phyloP scores from a whole-genome alignment of 352 stramenopile species.

The Globisporangium canariense region DNA sequence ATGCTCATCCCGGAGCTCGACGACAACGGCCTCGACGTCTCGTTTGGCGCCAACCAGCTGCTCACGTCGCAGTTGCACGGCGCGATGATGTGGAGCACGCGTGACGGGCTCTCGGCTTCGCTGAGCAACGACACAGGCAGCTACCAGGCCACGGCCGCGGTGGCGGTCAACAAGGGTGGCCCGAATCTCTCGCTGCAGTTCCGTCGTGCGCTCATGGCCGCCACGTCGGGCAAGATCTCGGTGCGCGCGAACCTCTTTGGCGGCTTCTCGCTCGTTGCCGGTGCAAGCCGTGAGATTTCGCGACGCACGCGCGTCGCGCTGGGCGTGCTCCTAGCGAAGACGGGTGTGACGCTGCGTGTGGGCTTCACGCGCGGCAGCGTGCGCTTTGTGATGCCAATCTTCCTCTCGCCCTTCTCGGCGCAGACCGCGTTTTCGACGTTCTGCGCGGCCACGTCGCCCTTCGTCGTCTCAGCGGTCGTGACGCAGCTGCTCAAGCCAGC shows the following conservation, averaged over 20 bases:
- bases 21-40: slow-evolving; percentile 68
- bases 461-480: slow-evolving; percentile 60
- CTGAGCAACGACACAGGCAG: slow-evolving; percentile 42
- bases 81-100: slow-evolving; percentile 79
- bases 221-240: slow-evolving; percentile 48
- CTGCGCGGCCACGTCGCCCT: slow-evolving; percentile 64
- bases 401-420: slow-evolving; percentile 67
- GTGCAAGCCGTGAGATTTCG: slow-evolving; percentile 56
- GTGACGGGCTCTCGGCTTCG: slow-evolving; percentile 70
- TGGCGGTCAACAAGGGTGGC: slow-evolving; percentile 42
- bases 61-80: slow-evolving; percentile 59
- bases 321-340: slow-evolving; percentile 49
- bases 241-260: slow-evolving; percentile 44
- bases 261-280: slow-evolving; percentile 46
- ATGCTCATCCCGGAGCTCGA: slow-evolving; percentile 76
- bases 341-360: slow-evolving; percentile 59
- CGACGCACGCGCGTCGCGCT: slow-evolving; percentile 53
- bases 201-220: slow-evolving; percentile 33
- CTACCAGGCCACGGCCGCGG: slow-evolving; percentile 36
- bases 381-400: slow-evolving; percentile 81
- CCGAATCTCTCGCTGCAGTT: slow-evolving; percentile 63
- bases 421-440: slow-evolving; percentile 74
- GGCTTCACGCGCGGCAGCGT: slow-evolving; percentile 78
- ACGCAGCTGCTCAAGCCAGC: slow-evolving; percentile 66
- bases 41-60: slow-evolving; percentile 65